A percentile compares a stretch with the other conserved stretches of the same genome.
phyloP scores from a whole-genome alignment of 768 basidiomycete species.

The Phylloporus sp. region DNA sequence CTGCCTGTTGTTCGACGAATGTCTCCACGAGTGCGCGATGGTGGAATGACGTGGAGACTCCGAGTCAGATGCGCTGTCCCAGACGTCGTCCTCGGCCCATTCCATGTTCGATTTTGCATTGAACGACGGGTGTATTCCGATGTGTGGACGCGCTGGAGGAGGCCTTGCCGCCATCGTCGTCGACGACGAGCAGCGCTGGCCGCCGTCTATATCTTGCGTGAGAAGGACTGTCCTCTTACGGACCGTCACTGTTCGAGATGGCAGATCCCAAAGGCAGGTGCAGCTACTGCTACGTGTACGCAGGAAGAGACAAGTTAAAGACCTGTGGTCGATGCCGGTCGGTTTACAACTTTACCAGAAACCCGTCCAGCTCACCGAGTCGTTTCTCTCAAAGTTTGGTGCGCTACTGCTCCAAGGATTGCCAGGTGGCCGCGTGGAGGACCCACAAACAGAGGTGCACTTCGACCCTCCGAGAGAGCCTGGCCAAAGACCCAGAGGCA shows the following conservation, averaged over 20 bases:
- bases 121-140: conserved; percentile 51
- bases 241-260: neutral
- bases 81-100: conserved; percentile 84
- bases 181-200: conserved; percentile 16
- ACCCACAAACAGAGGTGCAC: conserved; percentile 24
- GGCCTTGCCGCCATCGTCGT: conserved; percentile 49
- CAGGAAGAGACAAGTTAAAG: conserved; percentile 24
- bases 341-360: neutral
- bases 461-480: conserved; percentile 6
- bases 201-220: conserved; percentile 2
- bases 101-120: conserved; percentile 47
- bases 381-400: conserved; percentile 16
- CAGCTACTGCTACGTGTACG: conserved; percentile 21
- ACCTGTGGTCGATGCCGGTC: conserved; percentile 22
- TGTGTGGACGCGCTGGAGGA: conserved; percentile 70
- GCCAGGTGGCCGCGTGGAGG: conserved; percentile 27
- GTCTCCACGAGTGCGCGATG: conserved; percentile 42
- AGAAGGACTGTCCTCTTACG: neutral
- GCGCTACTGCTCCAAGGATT: conserved; percentile 28
- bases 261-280: conserved; percentile 24
- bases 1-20: conserved; percentile 22
- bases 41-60: conserved; percentile 60
- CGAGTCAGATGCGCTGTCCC: conserved; percentile 80
- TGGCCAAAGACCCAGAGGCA: conserved; percentile 13
- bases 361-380: neutral